phyloP scores from a whole-genome alignment of 1,284 basidiomycete species.

The Caloboletus firmus region DNA sequence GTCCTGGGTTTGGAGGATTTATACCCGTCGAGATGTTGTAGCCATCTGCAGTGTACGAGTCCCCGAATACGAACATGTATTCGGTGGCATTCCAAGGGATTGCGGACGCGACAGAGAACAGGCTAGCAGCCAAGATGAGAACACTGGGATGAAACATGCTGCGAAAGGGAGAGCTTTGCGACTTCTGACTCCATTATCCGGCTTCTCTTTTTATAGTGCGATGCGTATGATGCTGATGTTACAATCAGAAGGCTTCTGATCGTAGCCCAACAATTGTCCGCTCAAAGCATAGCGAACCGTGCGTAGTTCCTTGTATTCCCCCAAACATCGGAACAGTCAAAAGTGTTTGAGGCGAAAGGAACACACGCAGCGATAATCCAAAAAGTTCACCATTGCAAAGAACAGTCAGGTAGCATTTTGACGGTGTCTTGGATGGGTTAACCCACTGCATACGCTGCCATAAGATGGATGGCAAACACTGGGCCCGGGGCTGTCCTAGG shows the following conservation, averaged over 20 bases:
- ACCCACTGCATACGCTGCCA: too few relatives aligned
- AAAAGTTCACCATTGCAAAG: too few relatives aligned
- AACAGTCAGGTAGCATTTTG: too few relatives aligned
- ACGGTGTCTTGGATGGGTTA: too few relatives aligned
- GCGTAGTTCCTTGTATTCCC: too few relatives aligned
- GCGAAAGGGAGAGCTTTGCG: neutral
- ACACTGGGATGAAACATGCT: conserved; percentile 16
- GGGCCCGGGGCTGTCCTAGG: too few relatives aligned
- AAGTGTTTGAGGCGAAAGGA: too few relatives aligned
- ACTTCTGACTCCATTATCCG: neutral
- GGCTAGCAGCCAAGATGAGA: neutral
- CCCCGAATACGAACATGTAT: conserved; percentile 57
- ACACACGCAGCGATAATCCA: too few relatives aligned
- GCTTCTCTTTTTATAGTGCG: conserved; percentile 1
- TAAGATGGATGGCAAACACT: too few relatives aligned
- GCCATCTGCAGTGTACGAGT: conserved; percentile 53
- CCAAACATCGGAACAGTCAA: too few relatives aligned
- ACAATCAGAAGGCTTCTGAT: too few relatives aligned
- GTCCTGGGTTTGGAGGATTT: conserved; percentile 52
- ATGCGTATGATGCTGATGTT: too few relatives aligned
- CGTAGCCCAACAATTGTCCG: neutral
- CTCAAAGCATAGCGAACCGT: neutral
- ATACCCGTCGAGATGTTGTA: conserved; percentile 61
- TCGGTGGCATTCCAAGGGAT: conserved; percentile 46
- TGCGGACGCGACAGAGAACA: conserved; percentile 16